Evolutionary conservation across 495 filamentous ascomycete species (phyloP).

Genomic region (Neurospora terricola): DNA sequence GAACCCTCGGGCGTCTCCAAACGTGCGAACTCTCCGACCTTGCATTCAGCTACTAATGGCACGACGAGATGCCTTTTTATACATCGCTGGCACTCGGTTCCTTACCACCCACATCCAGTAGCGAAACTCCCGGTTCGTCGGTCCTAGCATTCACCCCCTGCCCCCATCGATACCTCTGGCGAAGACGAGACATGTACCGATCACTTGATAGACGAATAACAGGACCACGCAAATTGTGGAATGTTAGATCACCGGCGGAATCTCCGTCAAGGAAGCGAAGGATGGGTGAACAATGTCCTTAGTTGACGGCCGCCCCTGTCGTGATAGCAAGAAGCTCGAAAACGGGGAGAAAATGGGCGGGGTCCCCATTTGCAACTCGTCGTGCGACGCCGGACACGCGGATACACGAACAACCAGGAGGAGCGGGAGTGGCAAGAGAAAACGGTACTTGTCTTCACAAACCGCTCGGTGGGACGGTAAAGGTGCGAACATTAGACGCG

Average conservation of each 20-base stretch:
- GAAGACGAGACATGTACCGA: neutral
- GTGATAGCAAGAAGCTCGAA: neutral
- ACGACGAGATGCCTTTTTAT: neutral
- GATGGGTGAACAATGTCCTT: neutral
- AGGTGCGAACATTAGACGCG: too few species aligned
- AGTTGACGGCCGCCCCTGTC: rapidly evolving
- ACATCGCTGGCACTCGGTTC: too few species aligned
- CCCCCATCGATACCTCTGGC: neutral
- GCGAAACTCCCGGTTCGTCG: neutral
- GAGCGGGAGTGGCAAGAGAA: neutral
- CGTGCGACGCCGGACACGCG: neutral
- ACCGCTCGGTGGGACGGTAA: too few species aligned
- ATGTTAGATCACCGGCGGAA: neutral
- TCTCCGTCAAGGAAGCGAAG: neutral
- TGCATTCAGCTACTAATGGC: neutral
- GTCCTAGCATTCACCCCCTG: neutral
- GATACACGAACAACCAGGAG: neutral
- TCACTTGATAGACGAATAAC: neutral
- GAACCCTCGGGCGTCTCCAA: neutral
- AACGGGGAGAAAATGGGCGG: neutral
- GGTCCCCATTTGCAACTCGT: neutral
- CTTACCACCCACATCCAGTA: neutral
- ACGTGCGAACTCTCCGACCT: neutral
- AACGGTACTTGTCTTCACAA: too few species aligned
- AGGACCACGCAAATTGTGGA: neutral